Evolutionary conservation across 106 monocot genomes (phyloP).

Genomic region (Dendrobium huoshanense): DNA sequence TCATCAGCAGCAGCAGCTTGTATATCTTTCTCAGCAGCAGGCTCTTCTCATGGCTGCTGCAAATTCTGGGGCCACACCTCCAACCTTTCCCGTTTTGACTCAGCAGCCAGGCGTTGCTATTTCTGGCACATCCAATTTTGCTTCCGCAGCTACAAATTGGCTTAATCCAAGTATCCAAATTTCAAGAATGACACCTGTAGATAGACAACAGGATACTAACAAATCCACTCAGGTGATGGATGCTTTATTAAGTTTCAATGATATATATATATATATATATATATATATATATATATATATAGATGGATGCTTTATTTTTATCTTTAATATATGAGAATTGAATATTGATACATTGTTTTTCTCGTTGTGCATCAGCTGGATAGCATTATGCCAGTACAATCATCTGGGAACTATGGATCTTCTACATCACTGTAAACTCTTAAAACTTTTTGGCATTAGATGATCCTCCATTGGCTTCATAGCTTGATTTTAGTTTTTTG

Average conservation of each 20-base stretch:
- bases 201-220: slow-evolving; percentile 10
- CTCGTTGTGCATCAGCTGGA: slow-evolving; percentile 12
- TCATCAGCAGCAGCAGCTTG: slow-evolving; percentile 72
- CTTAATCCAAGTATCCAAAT: slow-evolving; percentile 18
- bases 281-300: too few relatives aligned
- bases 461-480: neutral
- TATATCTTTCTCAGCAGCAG: slow-evolving; percentile 62
- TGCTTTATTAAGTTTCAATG: neutral
- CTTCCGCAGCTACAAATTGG: slow-evolving; percentile 10
- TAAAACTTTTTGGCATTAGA: neutral
- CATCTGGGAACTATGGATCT: slow-evolving; percentile 17
- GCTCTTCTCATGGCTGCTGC: slow-evolving; percentile 50
- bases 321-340: neutral
- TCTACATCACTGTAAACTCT: slow-evolving; percentile 24
- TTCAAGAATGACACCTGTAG: slow-evolving; percentile 8
- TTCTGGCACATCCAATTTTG: slow-evolving; percentile 16
- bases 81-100: slow-evolving; percentile 4
- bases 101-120: slow-evolving; percentile 5
- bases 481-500: neutral
- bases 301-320: neutral
- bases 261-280: neutral
- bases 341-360: neutral
- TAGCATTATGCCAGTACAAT: slow-evolving; percentile 14
- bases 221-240: slow-evolving; percentile 29
- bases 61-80: slow-evolving; percentile 26